Evolutionary conservation across 2,329 filamentous ascomycete species (phyloP).

Genomic region (Sclerotiophoma versabilis): DNA sequence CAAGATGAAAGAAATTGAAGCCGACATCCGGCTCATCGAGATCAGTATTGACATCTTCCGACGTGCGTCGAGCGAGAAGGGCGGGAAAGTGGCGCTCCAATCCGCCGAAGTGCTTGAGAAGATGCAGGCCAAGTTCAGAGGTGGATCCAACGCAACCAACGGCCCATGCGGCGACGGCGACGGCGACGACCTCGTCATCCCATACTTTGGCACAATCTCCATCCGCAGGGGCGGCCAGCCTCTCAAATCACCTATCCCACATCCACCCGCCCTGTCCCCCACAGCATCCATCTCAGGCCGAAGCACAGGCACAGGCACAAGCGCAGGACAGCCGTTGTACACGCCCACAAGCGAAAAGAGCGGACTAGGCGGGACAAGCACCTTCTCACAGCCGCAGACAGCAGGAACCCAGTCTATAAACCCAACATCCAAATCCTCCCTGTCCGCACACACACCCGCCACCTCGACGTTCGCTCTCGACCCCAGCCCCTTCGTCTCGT

Average conservation of each 20-base stretch:
- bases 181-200: slow-evolving; percentile 46
- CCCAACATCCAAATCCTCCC: slow-evolving; percentile 19
- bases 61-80: slow-evolving; percentile 50
- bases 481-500: slow-evolving; percentile 43
- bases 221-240: slow-evolving; percentile 41
- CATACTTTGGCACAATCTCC: slow-evolving; percentile 53
- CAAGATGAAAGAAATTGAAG: slow-evolving; percentile 41
- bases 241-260: neutral
- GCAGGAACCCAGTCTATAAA: neutral
- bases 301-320: neutral
- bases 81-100: slow-evolving; percentile 51
- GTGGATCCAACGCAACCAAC: neutral
- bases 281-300: neutral
- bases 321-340: neutral
- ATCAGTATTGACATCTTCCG: slow-evolving; percentile 52
- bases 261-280: neutral
- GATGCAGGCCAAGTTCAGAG: slow-evolving; percentile 43
- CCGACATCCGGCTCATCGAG: slow-evolving; percentile 49
- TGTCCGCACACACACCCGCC: slow-evolving; percentile 22
- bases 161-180: slow-evolving; percentile 9
- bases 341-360: slow-evolving; percentile 15
- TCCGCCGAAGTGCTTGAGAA: slow-evolving; percentile 49
- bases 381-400: neutral
- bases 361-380: neutral
- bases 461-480: slow-evolving; percentile 19